Evolutionary conservation across 257 asterid species (phyloP).

Genomic region (Leptodermis oblonga): DNA sequence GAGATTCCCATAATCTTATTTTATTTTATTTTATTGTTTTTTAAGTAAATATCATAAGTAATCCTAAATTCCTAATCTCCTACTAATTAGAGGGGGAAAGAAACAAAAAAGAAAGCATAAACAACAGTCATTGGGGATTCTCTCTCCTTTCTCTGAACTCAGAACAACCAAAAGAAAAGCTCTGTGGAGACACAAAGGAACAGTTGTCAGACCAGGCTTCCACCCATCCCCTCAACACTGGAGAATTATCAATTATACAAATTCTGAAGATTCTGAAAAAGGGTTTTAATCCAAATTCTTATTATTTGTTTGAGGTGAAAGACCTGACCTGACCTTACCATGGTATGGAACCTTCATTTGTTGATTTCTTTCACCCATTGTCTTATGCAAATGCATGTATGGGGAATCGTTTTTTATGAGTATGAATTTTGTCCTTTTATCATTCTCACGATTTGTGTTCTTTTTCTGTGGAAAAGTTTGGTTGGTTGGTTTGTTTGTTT

Average conservation of each 20-base stretch:
- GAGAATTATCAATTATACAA: conserved; percentile 4
- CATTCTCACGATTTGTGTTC: background rate
- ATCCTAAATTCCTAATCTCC: no score
- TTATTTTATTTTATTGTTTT: no score
- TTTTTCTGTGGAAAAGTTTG: background rate
- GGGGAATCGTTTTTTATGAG: background rate
- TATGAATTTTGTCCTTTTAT: conserved; percentile 5
- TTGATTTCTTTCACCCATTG: conserved; percentile 15
- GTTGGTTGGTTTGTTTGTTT: conserved; percentile 5
- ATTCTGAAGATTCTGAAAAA: conserved; percentile 17
- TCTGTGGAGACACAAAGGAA: conserved; percentile 40
- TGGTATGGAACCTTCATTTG: conserved; percentile 34
- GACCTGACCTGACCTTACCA: conserved; percentile 7
- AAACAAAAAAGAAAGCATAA: background rate
- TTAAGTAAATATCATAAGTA: no score
- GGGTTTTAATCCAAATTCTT: conserved; percentile 51
- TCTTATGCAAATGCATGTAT: background rate
- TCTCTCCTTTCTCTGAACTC: conserved; percentile 4
- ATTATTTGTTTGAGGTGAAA: conserved; percentile 23
- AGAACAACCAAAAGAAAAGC: conserved; percentile 2
- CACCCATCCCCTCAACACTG: background rate
- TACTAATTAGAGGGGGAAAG: background rate
- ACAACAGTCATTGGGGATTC: background rate
- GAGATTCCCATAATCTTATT: no score
- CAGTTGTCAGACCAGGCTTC: conserved; percentile 57